Conservation (phyloP, 257 asterid genomes). For the Gentiana dahurica region DNA sequence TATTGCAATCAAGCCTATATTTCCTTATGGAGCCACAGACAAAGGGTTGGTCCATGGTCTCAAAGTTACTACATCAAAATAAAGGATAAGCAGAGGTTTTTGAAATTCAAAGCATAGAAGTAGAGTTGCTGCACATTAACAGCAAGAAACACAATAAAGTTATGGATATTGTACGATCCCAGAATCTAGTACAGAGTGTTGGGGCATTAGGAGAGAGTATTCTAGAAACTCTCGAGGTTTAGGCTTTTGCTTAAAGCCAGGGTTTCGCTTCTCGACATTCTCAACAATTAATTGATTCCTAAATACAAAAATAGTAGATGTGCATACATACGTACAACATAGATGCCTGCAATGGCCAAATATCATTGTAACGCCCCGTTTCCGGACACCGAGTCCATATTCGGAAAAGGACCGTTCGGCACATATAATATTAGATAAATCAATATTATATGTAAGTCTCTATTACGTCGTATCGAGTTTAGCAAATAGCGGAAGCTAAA, state of each 20-base stretch:
- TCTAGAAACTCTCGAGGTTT: conserved; percentile 12
- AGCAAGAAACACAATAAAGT: not conserved
- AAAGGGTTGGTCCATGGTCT: conserved; percentile 17
- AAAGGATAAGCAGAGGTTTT: not conserved
- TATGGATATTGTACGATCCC: not conserved
- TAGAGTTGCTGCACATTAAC: not conserved
- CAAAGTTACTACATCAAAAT: conserved; percentile 16
- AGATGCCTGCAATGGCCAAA: not conserved
- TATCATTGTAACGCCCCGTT: too few relatives aligned
- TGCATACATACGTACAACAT: not conserved
- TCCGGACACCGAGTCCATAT: too few relatives aligned
- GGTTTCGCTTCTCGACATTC: conserved; percentile 10
- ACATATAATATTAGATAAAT: too few relatives aligned
- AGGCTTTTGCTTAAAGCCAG: conserved; percentile 4
- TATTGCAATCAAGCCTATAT: conserved; percentile 14
- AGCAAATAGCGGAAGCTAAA: not conserved
- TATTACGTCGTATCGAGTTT: not conserved
- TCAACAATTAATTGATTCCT: not conserved
- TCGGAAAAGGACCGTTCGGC: too few relatives aligned
- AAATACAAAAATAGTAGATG: too few relatives aligned
- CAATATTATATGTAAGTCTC: too few relatives aligned
- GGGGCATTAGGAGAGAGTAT: conserved; percentile 1
- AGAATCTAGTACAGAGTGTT: not conserved
- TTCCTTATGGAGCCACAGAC: conserved; percentile 14
- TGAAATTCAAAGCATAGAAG: not conserved